Evolutionary conservation across 2,329 filamentous ascomycete species (phyloP), one percentile per base, ranked within the genome.

Genomic region (Colletotrichum sp.): DNA sequence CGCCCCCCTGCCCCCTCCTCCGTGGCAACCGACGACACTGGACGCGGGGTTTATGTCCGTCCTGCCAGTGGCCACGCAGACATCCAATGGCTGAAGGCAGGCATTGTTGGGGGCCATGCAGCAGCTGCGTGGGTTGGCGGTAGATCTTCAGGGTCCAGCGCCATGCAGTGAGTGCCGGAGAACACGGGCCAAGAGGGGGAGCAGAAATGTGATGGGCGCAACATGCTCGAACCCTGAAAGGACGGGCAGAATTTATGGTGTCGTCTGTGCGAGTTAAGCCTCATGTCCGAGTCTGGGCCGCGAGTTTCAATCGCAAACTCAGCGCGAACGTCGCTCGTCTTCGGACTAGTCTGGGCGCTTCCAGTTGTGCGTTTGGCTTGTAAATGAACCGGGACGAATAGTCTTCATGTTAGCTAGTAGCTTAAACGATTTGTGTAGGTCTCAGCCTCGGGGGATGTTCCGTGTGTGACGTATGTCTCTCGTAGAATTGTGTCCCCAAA

Each of bases 251-350:
- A 60, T 60, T 70, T 30, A 52, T 70, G 59, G 55, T 70, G 39
- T 70, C 39, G 71, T 70, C 65, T 28, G 71, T 74, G 71, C 71
- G 24, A 32, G 12, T 64, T 65, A 65, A 57, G 71, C 66, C 71
- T 70, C 66, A 43, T 36, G 39, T 55, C n/a, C 32, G 24, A 70
- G 55, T 73, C 66, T 69, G 39, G 68, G 65, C 71, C 24, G 52
- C 21, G n/a, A 65, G 66, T 74, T 70, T 65, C 43, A 57, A 52
- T 68, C 57, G n/a, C 16, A 24, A 70, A 48, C 34, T 70, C 57
- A 26, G 67, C 67, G 36, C 24, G n/a, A 63, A 69, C 30, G 16
- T 21, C 43, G 43, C 43, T 52, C 43, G 43, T 24, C 67, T 36
- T 43, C 34, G 24, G 65, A 32, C 55, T 18, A 30, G n/a, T 43